Percentiles rank a stretch among this genome's conserved stretches.
Conservation (phyloP, 2,329 filamentous ascomycete species). For the Trichoderma brevicompactum region DNA sequence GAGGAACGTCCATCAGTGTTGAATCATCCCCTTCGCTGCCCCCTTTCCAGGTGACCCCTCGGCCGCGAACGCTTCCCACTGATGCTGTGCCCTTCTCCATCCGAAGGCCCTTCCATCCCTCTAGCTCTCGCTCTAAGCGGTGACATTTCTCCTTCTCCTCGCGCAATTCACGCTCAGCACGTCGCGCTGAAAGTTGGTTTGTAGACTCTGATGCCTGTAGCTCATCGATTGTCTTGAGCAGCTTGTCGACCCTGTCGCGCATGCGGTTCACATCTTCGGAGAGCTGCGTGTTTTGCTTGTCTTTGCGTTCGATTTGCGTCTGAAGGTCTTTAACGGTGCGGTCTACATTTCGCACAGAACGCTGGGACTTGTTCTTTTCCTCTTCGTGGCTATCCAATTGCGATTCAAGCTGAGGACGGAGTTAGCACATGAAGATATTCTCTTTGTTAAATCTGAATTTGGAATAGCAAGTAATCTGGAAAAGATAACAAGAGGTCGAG, state of each 20-base stretch:
- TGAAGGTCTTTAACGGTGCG: conserved; percentile 93
- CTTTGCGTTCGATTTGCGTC: conserved; percentile 87
- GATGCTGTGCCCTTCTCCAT: conserved; percentile 63
- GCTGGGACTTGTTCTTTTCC: conserved; percentile 77
- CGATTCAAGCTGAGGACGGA: conserved; percentile 72
- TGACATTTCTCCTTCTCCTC: conserved; percentile 84
- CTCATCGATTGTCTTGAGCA: conserved; percentile 90
- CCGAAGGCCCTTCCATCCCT: conserved; percentile 78
- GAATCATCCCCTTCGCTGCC: conserved; percentile 48
- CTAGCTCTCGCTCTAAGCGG: conserved; percentile 84
- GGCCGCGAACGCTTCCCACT: conserved; percentile 49
- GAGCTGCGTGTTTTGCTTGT: conserved; percentile 81
- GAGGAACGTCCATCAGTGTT: conserved; percentile 58
- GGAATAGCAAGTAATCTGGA: background rate
- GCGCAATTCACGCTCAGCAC: conserved; percentile 85
- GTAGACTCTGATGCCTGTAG: conserved; percentile 85
- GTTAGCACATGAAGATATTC: conserved; percentile 37
- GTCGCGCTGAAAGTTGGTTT: conserved; percentile 78
- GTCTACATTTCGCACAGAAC: conserved; percentile 89
- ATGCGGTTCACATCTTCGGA: conserved; percentile 82
- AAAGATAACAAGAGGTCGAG: background rate
- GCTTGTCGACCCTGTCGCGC: conserved; percentile 87
- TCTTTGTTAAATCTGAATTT: background rate
- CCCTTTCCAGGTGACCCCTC: conserved; percentile 41
- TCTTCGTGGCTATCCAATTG: conserved; percentile 83